Percentiles rank a stretch among this genome's conserved stretches.
Evolutionary conservation across 176 grass and related monocot species (phyloP).

Genomic region (Avena insularis): DNA sequence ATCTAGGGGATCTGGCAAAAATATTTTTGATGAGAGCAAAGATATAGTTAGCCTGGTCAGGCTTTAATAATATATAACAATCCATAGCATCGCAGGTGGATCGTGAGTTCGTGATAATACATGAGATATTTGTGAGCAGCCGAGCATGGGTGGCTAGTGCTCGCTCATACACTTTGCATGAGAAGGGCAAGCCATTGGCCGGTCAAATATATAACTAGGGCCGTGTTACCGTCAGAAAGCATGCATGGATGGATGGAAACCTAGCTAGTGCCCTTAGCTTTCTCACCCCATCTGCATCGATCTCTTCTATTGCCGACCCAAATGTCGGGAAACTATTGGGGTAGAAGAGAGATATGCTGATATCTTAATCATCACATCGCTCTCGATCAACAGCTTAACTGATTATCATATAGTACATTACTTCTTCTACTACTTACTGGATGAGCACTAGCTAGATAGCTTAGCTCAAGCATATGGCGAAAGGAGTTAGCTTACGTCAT

Average conservation of each 20-base stretch:
- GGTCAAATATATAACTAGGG: constrained; percentile 38
- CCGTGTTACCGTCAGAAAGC: constrained; percentile 37
- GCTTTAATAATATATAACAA: background rate
- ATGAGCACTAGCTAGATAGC: constrained; percentile 32
- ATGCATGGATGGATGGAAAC: constrained; percentile 29
- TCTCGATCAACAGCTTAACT: constrained; percentile 13
- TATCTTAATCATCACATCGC: constrained; percentile 9
- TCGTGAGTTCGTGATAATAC: background rate
- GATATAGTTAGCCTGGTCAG: background rate
- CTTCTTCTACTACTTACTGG: background rate
- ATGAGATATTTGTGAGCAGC: constrained; percentile 52
- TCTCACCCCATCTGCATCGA: background rate
- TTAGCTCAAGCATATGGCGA: background rate
- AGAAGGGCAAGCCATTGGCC: constrained; percentile 32
- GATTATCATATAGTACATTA: background rate
- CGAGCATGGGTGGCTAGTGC: constrained; percentile 21
- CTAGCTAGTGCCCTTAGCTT: constrained; percentile 12
- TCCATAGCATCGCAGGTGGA: background rate
- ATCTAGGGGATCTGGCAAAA: background rate
- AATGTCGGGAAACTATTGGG: constrained; percentile 21
- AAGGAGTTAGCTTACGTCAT: background rate
- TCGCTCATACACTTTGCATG: constrained; percentile 41
- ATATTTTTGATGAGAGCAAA: background rate
- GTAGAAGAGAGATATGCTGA: background rate
- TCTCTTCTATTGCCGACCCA: constrained; percentile 26